Evolutionary conservation across 768 basidiomycete genomes (phyloP), one percentile per base, ranked within the genome.

Genomic region (Leccinum longicurvipes): DNA sequence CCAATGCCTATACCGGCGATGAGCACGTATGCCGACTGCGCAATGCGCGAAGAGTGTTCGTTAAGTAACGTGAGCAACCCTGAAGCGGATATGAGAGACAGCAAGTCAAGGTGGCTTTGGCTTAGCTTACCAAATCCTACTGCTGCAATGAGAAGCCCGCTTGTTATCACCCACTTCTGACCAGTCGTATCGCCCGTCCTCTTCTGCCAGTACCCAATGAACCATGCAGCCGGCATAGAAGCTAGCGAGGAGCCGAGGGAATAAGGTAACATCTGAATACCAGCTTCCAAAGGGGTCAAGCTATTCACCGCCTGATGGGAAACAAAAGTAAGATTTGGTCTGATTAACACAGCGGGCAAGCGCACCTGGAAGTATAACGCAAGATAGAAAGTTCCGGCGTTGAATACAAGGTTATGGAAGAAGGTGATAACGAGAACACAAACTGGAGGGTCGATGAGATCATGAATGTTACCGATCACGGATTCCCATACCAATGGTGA

Each of bases 161-260:
- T 55, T 28, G 79, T 77, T 51, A 89, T 87, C 48, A 83, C 76
- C 69, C 77, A 73, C 67, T 86, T 88, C 69, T 88, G 87, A 48
- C 82, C 85, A 46, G 75, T 77, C 15, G 82, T 87, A 62, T 84
- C 78, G 19, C 74, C 69, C 15, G 76, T 82, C 54, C 74, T 77
- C 59, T 69, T 74, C 70, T 89, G 86, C 77, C 79, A 82, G 59
- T 80, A 83, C 47, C 79, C 82, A 62, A 92, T 88, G 62, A 88
- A 79, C 88, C 88, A 89, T n/a, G 91, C 89, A 34, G 81, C 86
- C 23, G 91, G 89, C 77, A 93, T 85, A 11, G 91, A 92, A 42
- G 91, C 86, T 55, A 93, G 67, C 23, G 91, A 91, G 31, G 91
- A 87, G 50, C 90, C 91, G 50, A 93, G 81, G 48, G 91, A 89